phyloP scores from a whole-genome alignment of 2,329 filamentous ascomycete species.

The Pestalotiopsis sp. region DNA sequence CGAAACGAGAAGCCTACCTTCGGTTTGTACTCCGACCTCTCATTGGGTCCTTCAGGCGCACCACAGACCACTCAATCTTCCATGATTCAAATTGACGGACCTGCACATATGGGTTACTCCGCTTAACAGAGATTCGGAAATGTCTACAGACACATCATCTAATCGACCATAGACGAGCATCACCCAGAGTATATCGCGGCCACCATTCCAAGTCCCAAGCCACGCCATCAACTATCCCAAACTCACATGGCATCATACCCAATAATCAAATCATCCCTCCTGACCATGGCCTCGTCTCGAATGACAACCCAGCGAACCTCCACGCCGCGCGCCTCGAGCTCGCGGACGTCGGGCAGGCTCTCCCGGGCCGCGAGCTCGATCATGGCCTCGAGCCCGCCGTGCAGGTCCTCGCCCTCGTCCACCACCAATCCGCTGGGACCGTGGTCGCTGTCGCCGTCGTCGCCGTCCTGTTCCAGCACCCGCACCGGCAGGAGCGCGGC shows the following conservation, averaged over 20 bases:
- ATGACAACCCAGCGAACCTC: not conserved
- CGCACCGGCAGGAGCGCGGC: not conserved
- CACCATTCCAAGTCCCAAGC: no score
- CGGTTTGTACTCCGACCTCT: not conserved
- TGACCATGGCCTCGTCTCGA: not conserved
- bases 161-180: no score
- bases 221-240: not conserved
- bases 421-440: not conserved
- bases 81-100: not conserved
- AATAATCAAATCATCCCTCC: not conserved
- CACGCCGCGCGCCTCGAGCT: not conserved
- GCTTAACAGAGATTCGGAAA: no score
- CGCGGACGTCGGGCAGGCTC: not conserved
- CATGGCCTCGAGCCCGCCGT: not conserved
- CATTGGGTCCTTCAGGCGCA: not conserved
- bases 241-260: not conserved
- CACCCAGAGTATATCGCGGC: no score
- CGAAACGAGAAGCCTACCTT: not conserved
- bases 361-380: not conserved
- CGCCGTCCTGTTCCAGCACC: not conserved
- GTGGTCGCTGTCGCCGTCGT: not conserved
- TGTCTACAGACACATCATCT: no score
- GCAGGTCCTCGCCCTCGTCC: not conserved
- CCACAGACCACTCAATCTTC: not conserved
- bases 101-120: not conserved